Conservation (phyloP, 1,284 basidiomycete species). For the Boletus smithii region DNA sequence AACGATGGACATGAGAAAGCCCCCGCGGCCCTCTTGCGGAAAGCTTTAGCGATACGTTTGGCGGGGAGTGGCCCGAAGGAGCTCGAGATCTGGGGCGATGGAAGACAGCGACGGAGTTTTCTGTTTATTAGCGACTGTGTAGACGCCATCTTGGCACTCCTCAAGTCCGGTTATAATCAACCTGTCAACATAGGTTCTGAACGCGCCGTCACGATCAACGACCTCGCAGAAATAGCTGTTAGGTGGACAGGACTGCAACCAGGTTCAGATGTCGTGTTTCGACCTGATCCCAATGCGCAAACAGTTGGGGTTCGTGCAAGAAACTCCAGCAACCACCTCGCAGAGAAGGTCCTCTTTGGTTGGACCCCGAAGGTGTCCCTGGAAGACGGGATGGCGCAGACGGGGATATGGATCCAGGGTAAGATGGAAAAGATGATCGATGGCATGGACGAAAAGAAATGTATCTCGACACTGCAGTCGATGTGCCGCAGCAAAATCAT, state of each 20-base stretch:
- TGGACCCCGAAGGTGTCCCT: slow-evolving; percentile 45
- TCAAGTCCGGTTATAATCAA: slow-evolving; percentile 35
- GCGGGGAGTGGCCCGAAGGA: slow-evolving; percentile 6
- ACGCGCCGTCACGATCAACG: slow-evolving; percentile 40
- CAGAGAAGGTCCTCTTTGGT: slow-evolving; percentile 28
- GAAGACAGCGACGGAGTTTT: slow-evolving; percentile 51
- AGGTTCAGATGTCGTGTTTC: slow-evolving; percentile 29
- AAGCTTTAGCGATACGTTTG: slow-evolving; percentile 40
- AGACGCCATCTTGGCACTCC: slow-evolving; percentile 44
- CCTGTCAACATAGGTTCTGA: slow-evolving; percentile 57
- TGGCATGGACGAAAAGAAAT: slow-evolving; percentile 7
- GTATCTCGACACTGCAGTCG: slow-evolving; percentile 16
- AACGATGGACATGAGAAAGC: slow-evolving; percentile 54
- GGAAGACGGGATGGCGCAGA: slow-evolving; percentile 45
- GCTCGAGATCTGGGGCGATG: slow-evolving; percentile 59
- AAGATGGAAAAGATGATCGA: slow-evolving; percentile 35
- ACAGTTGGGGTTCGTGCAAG: slow-evolving; percentile 49
- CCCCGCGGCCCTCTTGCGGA: slow-evolving; percentile 55
- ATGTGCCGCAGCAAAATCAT: slow-evolving; percentile 38
- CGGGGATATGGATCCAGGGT: slow-evolving; percentile 45
- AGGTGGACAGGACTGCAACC: slow-evolving; percentile 32
- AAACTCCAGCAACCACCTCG: slow-evolving; percentile 50
- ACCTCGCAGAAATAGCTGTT: slow-evolving; percentile 45
- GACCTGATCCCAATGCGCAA: slow-evolving; percentile 26
- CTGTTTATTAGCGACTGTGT: slow-evolving; percentile 54